A percentile compares a stretch with the other conserved stretches of the same genome.
These are phyloP conservation scores for Amphibolis antarctica DNA, from an alignment of 106 monocot genomes.

Conservation along the genomic window DNA sequence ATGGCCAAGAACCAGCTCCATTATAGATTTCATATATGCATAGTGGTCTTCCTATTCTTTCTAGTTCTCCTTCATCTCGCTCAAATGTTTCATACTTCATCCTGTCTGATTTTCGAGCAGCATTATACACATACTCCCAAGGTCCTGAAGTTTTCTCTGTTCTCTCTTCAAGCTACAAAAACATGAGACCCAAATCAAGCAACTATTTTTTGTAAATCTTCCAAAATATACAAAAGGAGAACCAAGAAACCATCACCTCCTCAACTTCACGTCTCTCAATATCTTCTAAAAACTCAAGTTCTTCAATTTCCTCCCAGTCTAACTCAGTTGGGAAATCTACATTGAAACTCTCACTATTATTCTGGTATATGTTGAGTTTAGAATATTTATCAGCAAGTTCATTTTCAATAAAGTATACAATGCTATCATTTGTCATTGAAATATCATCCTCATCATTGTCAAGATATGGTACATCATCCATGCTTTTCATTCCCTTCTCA, in stretches of 20 bases:
- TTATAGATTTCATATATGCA: constrained; percentile 82
- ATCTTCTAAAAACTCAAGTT: constrained; percentile 65
- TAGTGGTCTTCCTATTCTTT: constrained; percentile 62
- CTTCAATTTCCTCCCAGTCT: constrained; percentile 69
- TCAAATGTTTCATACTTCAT: constrained; percentile 51
- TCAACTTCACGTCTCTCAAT: constrained; percentile 61
- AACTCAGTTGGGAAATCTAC: constrained; percentile 36
- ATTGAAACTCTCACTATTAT: constrained; percentile 19
- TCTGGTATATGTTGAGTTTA: constrained; percentile 3
- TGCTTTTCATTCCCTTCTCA: constrained; percentile 21
- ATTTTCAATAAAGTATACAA: constrained; percentile 45
- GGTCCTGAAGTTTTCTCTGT: constrained; percentile 45
- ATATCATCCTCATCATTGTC: constrained; percentile 6
- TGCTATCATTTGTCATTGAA: constrained; percentile 16
- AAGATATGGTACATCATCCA: constrained; percentile 4
- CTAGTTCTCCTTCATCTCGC: constrained; percentile 82
- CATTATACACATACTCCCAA: constrained; percentile 76
- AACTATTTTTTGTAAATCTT: neutral
- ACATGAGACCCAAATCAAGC: neutral
- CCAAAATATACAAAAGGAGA: neutral
- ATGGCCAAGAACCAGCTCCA: constrained; percentile 74
- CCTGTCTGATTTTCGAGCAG: constrained; percentile 60
- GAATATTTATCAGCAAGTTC: constrained; percentile 18
- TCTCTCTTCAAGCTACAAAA: constrained; percentile 68
- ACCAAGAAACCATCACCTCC: constrained; percentile 39